Percentiles rank a stretch among this genome's conserved stretches.
Evolutionary conservation across 176 grass and related monocot genomes (phyloP).

Genomic region (Phoenix roebelenii): DNA sequence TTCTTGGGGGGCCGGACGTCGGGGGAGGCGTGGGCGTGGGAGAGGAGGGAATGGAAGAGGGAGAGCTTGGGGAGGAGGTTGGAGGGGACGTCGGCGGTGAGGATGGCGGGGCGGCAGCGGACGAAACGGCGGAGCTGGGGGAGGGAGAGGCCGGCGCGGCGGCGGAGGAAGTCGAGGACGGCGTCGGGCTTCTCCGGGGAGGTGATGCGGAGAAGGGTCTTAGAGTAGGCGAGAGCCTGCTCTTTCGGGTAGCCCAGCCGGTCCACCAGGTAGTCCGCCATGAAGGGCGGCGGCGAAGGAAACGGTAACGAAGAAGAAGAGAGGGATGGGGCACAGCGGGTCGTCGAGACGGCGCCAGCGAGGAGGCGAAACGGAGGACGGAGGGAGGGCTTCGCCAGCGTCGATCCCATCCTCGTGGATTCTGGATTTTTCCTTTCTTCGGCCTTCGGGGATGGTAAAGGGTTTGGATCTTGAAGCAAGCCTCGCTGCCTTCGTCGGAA

Average conservation of each 20-base stretch:
- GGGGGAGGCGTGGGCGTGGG: not conserved
- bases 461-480: no score
- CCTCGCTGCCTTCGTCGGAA: no score
- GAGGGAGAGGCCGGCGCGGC: not conserved
- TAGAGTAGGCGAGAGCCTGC: not conserved
- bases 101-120: not conserved
- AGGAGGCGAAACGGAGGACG: no score
- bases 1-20: not conserved
- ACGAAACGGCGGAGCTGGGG: not conserved
- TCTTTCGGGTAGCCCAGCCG: not conserved
- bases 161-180: constrained; percentile 7
- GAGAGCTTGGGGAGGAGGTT: constrained; percentile 6
- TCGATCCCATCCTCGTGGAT: no score
- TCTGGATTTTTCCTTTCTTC: no score
- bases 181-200: constrained; percentile 4
- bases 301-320: no score
- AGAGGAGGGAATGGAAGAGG: not conserved
- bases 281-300: no score
- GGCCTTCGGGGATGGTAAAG: no score
- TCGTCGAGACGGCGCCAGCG: no score
- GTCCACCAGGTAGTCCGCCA: not conserved
- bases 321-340: no score
- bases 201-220: not conserved
- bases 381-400: no score
- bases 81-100: not conserved